These are phyloP conservation scores for Pseudogymnoascus sp. DNA, from an alignment of 2,329 filamentous ascomycete genomes.

Conservation along the genomic window DNA sequence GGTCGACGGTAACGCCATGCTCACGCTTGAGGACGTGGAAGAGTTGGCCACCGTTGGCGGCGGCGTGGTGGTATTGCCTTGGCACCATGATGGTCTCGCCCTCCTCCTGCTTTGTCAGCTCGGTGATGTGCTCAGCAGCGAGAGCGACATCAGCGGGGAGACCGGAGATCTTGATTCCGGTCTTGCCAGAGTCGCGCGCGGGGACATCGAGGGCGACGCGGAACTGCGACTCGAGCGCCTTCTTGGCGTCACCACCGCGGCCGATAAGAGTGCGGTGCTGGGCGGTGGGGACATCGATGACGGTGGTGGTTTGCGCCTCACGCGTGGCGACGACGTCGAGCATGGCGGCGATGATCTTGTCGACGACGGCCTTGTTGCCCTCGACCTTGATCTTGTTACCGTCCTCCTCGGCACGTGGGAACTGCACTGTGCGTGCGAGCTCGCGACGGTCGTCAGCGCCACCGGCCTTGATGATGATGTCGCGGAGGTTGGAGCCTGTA, in stretches of 20 bases:
- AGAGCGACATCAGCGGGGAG: conserved; percentile 69
- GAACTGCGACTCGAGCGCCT: conserved; percentile 78
- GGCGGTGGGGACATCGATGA: conserved; percentile 74
- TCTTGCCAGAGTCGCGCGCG: conserved; percentile 75
- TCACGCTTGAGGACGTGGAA: conserved; percentile 86
- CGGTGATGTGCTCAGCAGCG: conserved; percentile 76
- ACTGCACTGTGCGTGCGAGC: conserved; percentile 83
- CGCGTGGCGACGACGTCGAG: conserved; percentile 73
- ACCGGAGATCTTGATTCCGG: conserved; percentile 79
- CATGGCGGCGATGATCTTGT: conserved; percentile 80
- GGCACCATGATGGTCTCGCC: conserved; percentile 84
- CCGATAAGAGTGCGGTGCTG: conserved; percentile 91
- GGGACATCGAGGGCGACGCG: conserved; percentile 84
- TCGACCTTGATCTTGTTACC: conserved; percentile 82
- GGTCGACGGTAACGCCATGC: conserved; percentile 83
- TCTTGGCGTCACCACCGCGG: conserved; percentile 79
- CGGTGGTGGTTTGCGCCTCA: conserved; percentile 71
- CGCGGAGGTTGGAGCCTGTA: conserved; percentile 73
- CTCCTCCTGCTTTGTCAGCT: conserved; percentile 75
- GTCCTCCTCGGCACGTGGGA: conserved; percentile 79
- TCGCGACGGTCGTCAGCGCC: conserved; percentile 80
- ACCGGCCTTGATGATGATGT: conserved; percentile 79
- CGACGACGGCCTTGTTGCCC: conserved; percentile 73
- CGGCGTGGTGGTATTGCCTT: conserved; percentile 69
- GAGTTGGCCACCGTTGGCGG: conserved; percentile 85